Percentiles rank a stretch among this genome's conserved stretches.
phyloP scores from a whole-genome alignment of 805 yeast genomes.

The Tetrapisispora fleetii region DNA sequence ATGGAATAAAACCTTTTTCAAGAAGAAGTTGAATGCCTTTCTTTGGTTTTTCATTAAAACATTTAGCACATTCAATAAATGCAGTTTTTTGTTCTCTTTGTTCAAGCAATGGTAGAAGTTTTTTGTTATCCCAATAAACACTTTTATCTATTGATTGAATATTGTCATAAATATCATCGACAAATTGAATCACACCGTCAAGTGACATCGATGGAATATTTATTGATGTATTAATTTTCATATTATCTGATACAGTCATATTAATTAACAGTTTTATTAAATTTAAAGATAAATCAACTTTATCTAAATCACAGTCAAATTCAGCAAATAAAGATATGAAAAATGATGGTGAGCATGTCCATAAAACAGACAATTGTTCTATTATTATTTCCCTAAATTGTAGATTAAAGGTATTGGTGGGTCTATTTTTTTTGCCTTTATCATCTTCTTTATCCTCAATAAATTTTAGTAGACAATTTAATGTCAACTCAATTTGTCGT shows the following conservation, averaged over 20 bases:
- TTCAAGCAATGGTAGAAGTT: constrained; percentile 16
- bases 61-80: constrained; percentile 64
- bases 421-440: background rate
- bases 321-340: constrained; percentile 69
- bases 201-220: constrained; percentile 89
- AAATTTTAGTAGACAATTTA: constrained; percentile 50
- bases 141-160: constrained; percentile 20
- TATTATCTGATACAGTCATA: constrained; percentile 67
- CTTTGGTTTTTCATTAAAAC: constrained; percentile 70
- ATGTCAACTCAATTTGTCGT: constrained; percentile 67
- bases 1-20: constrained; percentile 54
- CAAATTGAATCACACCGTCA: constrained; percentile 70
- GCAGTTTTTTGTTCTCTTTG: constrained; percentile 50
- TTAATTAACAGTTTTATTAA: constrained; percentile 63
- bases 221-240: constrained; percentile 69
- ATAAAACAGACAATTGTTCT: constrained; percentile 71
- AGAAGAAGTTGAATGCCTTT: constrained; percentile 58
- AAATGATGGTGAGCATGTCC: constrained; percentile 72
- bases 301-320: constrained; percentile 85
- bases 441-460: constrained; percentile 23
- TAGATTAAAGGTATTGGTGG: background rate
- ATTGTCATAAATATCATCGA: constrained; percentile 50
- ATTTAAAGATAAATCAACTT: constrained; percentile 63
- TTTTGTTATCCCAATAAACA: constrained; percentile 17
- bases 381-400: constrained; percentile 63